Evolutionary conservation across 176 grass and related monocot species (phyloP).

Genomic region (Secale cereale): DNA sequence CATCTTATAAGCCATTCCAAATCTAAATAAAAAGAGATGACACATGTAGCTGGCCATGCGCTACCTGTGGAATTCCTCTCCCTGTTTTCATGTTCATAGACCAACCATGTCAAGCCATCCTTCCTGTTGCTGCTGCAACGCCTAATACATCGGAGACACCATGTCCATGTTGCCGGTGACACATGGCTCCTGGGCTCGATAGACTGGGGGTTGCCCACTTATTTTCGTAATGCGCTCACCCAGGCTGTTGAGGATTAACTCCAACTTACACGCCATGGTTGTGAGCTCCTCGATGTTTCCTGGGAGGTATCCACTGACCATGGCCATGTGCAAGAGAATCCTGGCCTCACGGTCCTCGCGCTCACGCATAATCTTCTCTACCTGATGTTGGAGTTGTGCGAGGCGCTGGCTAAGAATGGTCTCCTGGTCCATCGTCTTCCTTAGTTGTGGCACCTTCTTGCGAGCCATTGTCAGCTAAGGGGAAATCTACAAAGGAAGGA

Average conservation of each 20-base stretch:
- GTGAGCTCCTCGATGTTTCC: not conserved
- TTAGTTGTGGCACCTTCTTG: constrained; percentile 27
- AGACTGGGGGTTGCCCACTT: not conserved
- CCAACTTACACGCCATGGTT: not conserved
- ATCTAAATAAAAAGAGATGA: too few relatives aligned
- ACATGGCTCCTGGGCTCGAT: not conserved
- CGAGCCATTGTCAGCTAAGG: constrained; percentile 15
- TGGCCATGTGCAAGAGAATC: constrained; percentile 17
- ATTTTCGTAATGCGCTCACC: not conserved
- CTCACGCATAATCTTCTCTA: not conserved
- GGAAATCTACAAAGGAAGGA: not conserved
- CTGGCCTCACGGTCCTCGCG: not conserved
- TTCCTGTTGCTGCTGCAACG: too few relatives aligned
- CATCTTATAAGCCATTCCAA: too few relatives aligned
- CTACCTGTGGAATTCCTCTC: too few relatives aligned
- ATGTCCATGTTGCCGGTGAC: not conserved
- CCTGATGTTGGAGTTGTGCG: not conserved
- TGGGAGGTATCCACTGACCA: not conserved
- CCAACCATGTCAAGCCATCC: too few relatives aligned
- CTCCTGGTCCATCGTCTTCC: constrained; percentile 33
- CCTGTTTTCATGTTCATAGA: too few relatives aligned
- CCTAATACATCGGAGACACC: too few relatives aligned
- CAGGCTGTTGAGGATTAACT: not conserved
- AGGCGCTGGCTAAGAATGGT: constrained; percentile 26
- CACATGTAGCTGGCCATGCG: too few relatives aligned